phyloP scores from a whole-genome alignment of 2,329 filamentous ascomycete genomes.

The Pseudocercospora cruenta region DNA sequence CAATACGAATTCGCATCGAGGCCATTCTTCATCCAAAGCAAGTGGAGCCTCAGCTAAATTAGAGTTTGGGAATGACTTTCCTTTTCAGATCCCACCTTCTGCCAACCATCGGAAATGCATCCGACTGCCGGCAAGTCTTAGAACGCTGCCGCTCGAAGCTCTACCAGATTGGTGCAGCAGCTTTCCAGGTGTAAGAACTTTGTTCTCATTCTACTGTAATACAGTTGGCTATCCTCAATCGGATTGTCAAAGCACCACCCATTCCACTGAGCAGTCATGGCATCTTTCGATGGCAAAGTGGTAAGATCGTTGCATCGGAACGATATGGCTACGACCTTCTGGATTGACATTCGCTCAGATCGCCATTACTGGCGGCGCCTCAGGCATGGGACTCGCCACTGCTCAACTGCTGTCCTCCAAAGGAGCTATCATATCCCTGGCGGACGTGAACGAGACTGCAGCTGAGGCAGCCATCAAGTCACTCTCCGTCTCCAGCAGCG shows the following conservation, averaged over 20 bases:
- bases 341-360: slow-evolving; percentile 29
- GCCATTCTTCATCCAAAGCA: no score
- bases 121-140: no score
- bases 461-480: slow-evolving; percentile 21
- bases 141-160: no score
- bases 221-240: no score
- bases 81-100: no score
- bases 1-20: no score
- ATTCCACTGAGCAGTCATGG: not conserved
- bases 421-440: slow-evolving; percentile 48
- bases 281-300: slow-evolving; percentile 10
- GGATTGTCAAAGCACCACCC: not conserved
- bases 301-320: not conserved
- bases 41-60: no score
- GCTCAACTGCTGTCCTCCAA: slow-evolving; percentile 48
- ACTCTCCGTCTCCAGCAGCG: not conserved
- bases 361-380: slow-evolving; percentile 40
- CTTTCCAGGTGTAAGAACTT: no score
- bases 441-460: slow-evolving; percentile 42
- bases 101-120: no score
- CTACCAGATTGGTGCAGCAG: no score
- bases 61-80: no score
- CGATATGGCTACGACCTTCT: not conserved
- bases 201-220: no score
- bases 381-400: slow-evolving; percentile 47